phyloP scores from a whole-genome alignment of 176 grass and related monocot species.

The Neostapfia colusana region DNA sequence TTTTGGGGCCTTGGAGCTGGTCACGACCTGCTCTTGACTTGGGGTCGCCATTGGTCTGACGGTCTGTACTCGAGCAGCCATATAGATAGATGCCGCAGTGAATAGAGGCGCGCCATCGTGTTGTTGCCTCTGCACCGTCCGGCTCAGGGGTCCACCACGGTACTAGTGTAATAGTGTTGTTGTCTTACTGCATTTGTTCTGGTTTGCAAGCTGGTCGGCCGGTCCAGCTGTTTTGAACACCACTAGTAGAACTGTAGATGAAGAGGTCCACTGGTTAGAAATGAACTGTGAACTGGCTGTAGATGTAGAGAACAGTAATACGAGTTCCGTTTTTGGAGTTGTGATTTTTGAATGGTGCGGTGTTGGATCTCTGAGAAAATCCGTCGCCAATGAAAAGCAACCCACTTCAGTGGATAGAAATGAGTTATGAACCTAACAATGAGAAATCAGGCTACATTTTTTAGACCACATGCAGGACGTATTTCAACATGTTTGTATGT shows the following conservation, averaged over 20 bases:
- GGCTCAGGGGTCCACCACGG: background rate
- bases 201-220: background rate
- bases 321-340: background rate
- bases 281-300: too few relatives aligned
- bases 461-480: too few relatives aligned
- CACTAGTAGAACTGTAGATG: background rate
- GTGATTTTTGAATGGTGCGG: background rate
- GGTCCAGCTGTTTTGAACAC: conserved; percentile 32
- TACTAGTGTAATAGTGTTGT: background rate
- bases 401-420: background rate
- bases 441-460: too few relatives aligned
- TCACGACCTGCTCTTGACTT: background rate
- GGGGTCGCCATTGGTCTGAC: conserved; percentile 24
- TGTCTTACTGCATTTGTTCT: conserved; percentile 31
- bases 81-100: conserved; percentile 35
- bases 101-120: background rate
- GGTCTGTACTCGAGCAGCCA: background rate
- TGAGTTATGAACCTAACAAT: background rate
- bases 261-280: background rate
- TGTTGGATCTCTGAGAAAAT: background rate
- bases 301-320: background rate
- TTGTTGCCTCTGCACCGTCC: conserved; percentile 3
- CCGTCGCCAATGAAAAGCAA: background rate
- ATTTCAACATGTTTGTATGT: background rate
- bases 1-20: background rate